Evolutionary conservation across 352 stramenopile genomes (phyloP).

Genomic region (Phytophthora cactorum): DNA sequence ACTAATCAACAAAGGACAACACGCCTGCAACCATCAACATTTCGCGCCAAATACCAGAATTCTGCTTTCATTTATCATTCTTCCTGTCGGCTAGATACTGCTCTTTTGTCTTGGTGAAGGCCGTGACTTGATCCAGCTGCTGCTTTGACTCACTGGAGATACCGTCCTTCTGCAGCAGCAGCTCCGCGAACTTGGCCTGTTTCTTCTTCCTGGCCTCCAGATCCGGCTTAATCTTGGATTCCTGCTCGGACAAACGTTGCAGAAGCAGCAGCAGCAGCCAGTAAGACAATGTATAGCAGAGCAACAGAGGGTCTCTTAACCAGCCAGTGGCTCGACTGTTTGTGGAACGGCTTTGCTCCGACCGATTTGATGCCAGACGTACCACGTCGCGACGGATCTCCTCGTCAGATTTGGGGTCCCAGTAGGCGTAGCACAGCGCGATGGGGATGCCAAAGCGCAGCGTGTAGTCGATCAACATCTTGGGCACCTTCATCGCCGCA

Average conservation of each 20-base stretch:
- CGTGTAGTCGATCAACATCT: conserved; percentile 85
- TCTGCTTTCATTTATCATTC: conserved; percentile 23
- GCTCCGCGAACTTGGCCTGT: conserved; percentile 77
- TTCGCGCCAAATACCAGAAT: neutral
- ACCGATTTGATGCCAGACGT: conserved; percentile 30
- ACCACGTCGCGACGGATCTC: conserved; percentile 82
- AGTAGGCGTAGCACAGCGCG: conserved; percentile 69
- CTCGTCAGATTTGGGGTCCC: conserved; percentile 75
- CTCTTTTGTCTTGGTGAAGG: conserved; percentile 60
- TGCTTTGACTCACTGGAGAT: conserved; percentile 71
- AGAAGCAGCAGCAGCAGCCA: conserved; percentile 3
- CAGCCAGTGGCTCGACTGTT: neutral
- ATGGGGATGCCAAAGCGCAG: conserved; percentile 78
- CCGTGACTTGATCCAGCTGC: conserved; percentile 81
- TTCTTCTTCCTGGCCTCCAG: conserved; percentile 62
- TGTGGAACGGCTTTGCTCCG: neutral
- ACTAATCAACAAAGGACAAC: conserved; percentile 25
- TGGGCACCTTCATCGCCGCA: conserved; percentile 71
- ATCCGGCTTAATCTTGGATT: conserved; percentile 74
- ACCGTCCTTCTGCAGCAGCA: conserved; percentile 60
- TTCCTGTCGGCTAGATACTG: conserved; percentile 35
- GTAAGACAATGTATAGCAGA: neutral
- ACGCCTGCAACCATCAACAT: neutral
- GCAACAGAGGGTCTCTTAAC: neutral
- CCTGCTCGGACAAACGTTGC: conserved; percentile 38